A percentile compares a stretch with the other conserved stretches of the same genome.
These are phyloP conservation scores for Solioccasus polychromus DNA, from an alignment of 768 basidiomycete species.

Conservation along the genomic window DNA sequence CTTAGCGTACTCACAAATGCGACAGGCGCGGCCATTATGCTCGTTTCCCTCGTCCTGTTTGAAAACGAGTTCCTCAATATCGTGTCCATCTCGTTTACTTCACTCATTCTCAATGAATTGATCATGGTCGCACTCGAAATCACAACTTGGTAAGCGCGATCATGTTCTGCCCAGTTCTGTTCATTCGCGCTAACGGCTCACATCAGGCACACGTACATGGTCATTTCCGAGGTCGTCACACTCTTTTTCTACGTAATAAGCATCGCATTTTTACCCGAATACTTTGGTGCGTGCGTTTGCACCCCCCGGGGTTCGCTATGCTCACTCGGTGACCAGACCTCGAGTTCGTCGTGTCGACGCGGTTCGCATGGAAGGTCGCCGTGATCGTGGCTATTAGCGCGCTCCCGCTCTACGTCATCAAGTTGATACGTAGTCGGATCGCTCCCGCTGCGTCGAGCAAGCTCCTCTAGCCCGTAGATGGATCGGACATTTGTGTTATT, in stretches of 20 bases:
- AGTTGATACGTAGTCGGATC: constrained; percentile 78
- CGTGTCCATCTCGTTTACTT: constrained; percentile 97
- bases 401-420: constrained; percentile 88
- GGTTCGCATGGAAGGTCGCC: constrained; percentile 93
- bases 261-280: constrained; percentile 92
- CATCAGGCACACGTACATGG: constrained; percentile 98
- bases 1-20: background rate
- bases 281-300: constrained; percentile 73
- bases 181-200: too few species aligned
- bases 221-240: constrained; percentile 86
- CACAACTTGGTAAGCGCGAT: constrained; percentile 82
- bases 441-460: constrained; percentile 95
- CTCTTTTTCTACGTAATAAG: constrained; percentile 85
- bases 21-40: constrained; percentile 95
- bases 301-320: background rate
- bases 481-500: too few species aligned
- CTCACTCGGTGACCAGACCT: constrained; percentile 59
- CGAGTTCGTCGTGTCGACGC: constrained; percentile 82
- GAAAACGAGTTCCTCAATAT: constrained; percentile 98
- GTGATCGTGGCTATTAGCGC: constrained; percentile 94
- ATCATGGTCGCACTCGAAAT: constrained; percentile 99
- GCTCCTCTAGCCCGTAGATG: constrained; percentile 51
- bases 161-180: background rate
- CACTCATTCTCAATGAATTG: constrained; percentile 92
- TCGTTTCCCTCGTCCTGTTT: constrained; percentile 92